Evolutionary conservation across 495 filamentous ascomycete genomes (phyloP).

Genomic region (Cetradonia linearis): DNA sequence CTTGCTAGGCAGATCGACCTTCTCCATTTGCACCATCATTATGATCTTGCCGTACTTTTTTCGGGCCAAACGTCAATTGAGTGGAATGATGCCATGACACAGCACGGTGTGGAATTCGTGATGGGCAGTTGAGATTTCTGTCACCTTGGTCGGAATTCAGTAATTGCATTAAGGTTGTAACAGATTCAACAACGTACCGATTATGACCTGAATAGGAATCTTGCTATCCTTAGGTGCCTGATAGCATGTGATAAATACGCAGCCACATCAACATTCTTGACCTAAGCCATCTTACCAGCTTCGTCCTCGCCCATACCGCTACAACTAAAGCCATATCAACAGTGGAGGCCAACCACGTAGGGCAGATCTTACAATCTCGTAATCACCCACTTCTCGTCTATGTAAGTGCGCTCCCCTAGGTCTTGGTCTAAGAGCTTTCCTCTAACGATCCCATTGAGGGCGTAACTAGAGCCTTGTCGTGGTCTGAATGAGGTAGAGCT

Average conservation of each 20-base stretch:
- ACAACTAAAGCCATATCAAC: conserved; percentile 36
- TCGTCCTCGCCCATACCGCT: conserved; percentile 34
- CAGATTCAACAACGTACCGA: conserved; percentile 37
- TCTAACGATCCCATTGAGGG: conserved; percentile 34
- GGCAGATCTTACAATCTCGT: conserved; percentile 46
- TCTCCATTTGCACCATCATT: conserved; percentile 60
- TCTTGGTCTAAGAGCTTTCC: conserved; percentile 56
- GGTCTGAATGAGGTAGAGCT: conserved; percentile 53
- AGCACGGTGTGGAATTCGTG: conserved; percentile 53
- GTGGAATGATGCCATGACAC: conserved; percentile 64
- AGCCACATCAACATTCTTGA: conserved; percentile 35
- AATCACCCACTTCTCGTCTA: conserved; percentile 57
- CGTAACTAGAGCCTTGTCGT: conserved; percentile 52
- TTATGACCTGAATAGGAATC: conserved; percentile 46
- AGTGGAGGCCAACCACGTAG: background rate
- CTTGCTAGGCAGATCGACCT: conserved; percentile 43
- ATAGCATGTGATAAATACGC: conserved; percentile 30
- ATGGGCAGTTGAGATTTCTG: conserved; percentile 41
- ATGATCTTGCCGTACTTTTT: conserved; percentile 34
- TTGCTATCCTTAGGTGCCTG: conserved; percentile 29
- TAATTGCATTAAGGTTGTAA: background rate
- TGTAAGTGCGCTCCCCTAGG: conserved; percentile 39
- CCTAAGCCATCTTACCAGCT: conserved; percentile 35
- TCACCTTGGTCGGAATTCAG: conserved; percentile 33
- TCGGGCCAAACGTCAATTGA: conserved; percentile 68